These are phyloP conservation scores for Polymyxa betae DNA, from an alignment of 208 protist genomes.

Conservation along the genomic window DNA sequence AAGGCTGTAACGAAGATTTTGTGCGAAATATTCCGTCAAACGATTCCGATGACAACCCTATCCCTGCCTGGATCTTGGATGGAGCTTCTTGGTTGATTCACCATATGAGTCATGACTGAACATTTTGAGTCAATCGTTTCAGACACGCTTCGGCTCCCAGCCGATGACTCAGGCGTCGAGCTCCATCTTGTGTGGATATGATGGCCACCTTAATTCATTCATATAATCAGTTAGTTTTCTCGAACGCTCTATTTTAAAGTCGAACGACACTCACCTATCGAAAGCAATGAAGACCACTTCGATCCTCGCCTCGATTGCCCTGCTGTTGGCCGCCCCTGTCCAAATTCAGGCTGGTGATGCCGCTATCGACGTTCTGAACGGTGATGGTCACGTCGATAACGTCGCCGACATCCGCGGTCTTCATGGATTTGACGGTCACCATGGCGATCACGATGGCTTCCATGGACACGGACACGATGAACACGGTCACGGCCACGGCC, in stretches of 20 bases:
- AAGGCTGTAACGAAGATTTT: too few species aligned
- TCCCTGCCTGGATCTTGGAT: too few species aligned
- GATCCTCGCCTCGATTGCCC: neutral
- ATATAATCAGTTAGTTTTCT: neutral
- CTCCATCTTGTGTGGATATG: too few species aligned
- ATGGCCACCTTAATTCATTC: neutral
- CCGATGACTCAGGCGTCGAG: too few species aligned
- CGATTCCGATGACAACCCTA: too few species aligned
- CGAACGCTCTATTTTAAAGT: neutral
- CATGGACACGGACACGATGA: neutral
- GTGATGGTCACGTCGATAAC: conserved; percentile 48
- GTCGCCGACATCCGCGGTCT: neutral
- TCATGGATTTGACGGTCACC: neutral
- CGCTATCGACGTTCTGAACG: neutral
- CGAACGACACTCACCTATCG: neutral
- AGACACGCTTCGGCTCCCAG: too few species aligned
- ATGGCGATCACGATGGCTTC: neutral
- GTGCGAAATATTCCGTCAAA: too few species aligned
- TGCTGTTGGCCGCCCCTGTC: neutral
- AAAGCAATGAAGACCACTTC: neutral
- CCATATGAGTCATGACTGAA: too few species aligned
- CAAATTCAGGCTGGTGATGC: neutral
- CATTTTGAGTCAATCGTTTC: too few species aligned
- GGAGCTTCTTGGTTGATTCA: too few species aligned
- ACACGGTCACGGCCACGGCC: neutral